A percentile compares a stretch with the other conserved stretches of the same genome.
phyloP scores from a whole-genome alignment of 2,329 filamentous ascomycete genomes.

The Beauveria caledonica region DNA sequence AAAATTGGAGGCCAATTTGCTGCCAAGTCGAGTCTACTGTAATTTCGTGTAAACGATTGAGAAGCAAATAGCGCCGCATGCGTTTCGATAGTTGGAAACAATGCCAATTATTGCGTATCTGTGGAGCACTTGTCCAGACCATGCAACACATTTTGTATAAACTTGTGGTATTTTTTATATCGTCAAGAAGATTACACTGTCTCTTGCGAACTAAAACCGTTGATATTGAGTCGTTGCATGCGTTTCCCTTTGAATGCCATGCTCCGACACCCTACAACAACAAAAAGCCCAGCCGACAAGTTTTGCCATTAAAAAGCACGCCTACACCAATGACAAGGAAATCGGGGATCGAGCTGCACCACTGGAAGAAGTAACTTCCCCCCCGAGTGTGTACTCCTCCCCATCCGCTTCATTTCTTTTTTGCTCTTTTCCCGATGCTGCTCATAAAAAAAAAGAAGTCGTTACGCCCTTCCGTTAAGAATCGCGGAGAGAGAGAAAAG shows the following conservation, averaged over 20 bases:
- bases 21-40: too few species aligned
- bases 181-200: conserved; percentile 22
- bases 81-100: not conserved
- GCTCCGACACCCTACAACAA: conserved; percentile 16
- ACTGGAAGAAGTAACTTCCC: not conserved
- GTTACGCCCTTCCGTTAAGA: not conserved
- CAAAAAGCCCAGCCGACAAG: conserved; percentile 6
- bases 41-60: too few species aligned
- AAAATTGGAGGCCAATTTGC: too few species aligned
- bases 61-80: too few species aligned
- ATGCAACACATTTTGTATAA: conserved; percentile 4
- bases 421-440: conserved; percentile 5
- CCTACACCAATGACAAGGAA: conserved; percentile 7
- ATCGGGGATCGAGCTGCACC: not conserved
- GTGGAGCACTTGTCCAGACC: too few species aligned
- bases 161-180: conserved; percentile 28
- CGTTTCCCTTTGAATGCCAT: conserved; percentile 32
- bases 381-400: not conserved
- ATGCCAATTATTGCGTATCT: too few species aligned
- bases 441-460: conserved; percentile 2
- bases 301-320: conserved; percentile 6
- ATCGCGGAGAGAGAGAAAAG: not conserved
- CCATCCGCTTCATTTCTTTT: conserved; percentile 2
- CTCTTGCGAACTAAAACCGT: conserved; percentile 23
- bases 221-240: conserved; percentile 23